Conservation (phyloP, 2,329 filamentous ascomycete genomes). For the Dendrostoma leiphaemia region DNA sequence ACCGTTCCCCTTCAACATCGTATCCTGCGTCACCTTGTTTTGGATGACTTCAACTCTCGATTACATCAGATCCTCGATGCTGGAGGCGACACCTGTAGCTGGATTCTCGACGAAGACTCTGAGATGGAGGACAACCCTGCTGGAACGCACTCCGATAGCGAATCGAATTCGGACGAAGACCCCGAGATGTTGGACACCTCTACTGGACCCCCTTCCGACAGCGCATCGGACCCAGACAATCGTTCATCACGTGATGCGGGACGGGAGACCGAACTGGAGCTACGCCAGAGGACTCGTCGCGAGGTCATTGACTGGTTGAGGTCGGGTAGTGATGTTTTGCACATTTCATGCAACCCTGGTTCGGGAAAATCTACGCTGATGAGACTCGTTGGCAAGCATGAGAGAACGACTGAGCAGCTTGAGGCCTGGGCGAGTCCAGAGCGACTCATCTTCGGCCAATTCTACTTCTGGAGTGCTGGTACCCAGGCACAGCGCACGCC, state of each 20-base stretch:
- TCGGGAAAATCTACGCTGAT: constrained; percentile 16
- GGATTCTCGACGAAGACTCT: constrained; percentile 18
- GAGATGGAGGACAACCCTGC: neutral
- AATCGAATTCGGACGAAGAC: neutral
- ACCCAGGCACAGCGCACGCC: constrained; percentile 18
- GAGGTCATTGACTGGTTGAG: neutral
- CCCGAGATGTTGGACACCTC: neutral
- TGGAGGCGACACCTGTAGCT: constrained; percentile 21
- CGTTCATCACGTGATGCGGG: neutral
- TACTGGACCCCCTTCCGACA: neutral
- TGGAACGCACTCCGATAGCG: neutral
- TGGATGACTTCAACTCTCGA: constrained; percentile 20
- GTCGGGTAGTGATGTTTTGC: neutral
- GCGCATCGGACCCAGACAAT: rapidly evolving
- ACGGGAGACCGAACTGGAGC: neutral
- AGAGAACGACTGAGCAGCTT: neutral
- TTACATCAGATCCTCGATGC: constrained; percentile 20
- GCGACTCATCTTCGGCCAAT: constrained; percentile 8
- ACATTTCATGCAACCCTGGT: constrained; percentile 11
- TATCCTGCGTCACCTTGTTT: constrained; percentile 14
- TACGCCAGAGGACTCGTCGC: neutral
- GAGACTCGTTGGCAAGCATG: constrained; percentile 1
- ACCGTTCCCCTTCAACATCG: constrained; percentile 10
- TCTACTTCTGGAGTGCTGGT: constrained; percentile 20
- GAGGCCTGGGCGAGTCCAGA: neutral